These are phyloP conservation scores for Acidomyces sp. DNA, from an alignment of 495 filamentous ascomycete species.

Conservation along the genomic window DNA sequence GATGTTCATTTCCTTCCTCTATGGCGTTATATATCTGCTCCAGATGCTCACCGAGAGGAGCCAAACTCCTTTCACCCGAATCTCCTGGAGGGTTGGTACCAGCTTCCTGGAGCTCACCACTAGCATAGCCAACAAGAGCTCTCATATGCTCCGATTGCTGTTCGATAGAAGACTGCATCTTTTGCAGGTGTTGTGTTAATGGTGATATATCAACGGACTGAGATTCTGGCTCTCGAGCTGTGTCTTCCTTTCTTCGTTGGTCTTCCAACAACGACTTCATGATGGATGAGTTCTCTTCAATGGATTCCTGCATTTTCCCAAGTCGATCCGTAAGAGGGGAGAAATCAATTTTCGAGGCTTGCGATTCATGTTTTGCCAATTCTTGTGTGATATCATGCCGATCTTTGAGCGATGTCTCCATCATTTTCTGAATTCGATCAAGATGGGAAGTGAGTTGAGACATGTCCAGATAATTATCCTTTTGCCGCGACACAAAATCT, in stretches of 20 bases:
- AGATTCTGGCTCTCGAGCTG: not conserved
- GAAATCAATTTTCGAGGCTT: conserved; percentile 5
- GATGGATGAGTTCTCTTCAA: conserved; percentile 16
- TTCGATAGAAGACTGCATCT: conserved; percentile 14
- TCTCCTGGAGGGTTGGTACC: not conserved
- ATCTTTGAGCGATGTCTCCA: conserved; percentile 8
- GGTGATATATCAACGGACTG: conserved; percentile 7
- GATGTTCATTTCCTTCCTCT: conserved; percentile 15
- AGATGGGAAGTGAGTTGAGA: conserved; percentile 13
- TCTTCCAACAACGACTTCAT: conserved; percentile 15
- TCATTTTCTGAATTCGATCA: conserved; percentile 14
- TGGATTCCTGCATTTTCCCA: conserved; percentile 14
- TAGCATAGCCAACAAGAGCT: conserved; percentile 12
- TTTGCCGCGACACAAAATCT: not conserved
- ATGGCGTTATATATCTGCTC: conserved; percentile 19
- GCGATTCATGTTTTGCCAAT: not conserved
- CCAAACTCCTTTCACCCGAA: conserved; percentile 6
- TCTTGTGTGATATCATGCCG: conserved; percentile 10
- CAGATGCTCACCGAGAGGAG: conserved; percentile 15
- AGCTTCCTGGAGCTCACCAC: conserved; percentile 5
- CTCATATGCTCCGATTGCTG: conserved; percentile 14
- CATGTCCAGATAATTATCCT: conserved; percentile 13
- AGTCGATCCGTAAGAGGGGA: conserved; percentile 13
- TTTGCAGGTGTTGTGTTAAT: conserved; percentile 8
- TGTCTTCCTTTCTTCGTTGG: conserved; percentile 1